phyloP scores from a whole-genome alignment of 2,329 filamentous ascomycete genomes.

The Colletotrichum sp. region DNA sequence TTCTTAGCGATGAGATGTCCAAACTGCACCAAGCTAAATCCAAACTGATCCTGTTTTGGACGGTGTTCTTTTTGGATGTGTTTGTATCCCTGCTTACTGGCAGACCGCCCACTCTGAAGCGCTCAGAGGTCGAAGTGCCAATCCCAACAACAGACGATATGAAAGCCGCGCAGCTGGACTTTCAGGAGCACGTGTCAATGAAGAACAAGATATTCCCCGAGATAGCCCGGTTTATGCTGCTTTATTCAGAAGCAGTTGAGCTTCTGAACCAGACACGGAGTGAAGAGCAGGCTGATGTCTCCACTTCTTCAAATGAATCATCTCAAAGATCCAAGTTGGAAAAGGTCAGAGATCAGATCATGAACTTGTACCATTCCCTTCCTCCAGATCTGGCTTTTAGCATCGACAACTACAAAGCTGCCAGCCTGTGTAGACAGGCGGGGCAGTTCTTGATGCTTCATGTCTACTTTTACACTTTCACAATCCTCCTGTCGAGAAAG shows the following conservation, averaged over 20 bases:
- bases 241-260: background rate
- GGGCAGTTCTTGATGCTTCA: background rate
- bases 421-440: background rate
- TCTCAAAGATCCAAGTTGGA: background rate
- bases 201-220: background rate
- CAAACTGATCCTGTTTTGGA: background rate
- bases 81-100: background rate
- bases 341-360: background rate
- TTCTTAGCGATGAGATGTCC: background rate
- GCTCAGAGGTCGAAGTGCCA: background rate
- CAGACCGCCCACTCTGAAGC: background rate
- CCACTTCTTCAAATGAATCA: background rate
- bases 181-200: background rate
- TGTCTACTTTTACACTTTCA: background rate
- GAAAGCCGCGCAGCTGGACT: background rate
- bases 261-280: background rate
- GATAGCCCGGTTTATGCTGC: background rate
- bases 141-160: background rate
- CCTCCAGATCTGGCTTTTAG: background rate
- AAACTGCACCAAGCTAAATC: background rate
- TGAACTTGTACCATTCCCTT: background rate
- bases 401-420: background rate
- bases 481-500: background rate
- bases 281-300: fast-evolving
- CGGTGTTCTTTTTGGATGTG: background rate